Base-by-base conservation (phyloP, 2,329 filamentous ascomycete genomes). In the Scedosporium boydii region DNA sequence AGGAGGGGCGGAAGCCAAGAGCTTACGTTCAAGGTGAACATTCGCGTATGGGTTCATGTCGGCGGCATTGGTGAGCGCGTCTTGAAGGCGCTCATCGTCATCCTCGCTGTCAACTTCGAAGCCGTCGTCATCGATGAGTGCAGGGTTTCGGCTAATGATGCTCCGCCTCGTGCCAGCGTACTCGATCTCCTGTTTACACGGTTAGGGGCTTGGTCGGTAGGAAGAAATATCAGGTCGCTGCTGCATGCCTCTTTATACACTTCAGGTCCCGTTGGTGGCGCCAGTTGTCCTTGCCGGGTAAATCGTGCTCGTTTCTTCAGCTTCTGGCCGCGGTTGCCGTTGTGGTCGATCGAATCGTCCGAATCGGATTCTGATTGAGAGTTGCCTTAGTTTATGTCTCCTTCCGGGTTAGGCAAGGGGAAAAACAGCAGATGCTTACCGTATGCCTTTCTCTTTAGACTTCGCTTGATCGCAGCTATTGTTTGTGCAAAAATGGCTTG, bases 291-390 rank as follows among this genome's bases (percentile, higher is more conserved):
- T 69, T 86, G 81, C 68, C 84, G 87, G 56, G 89, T 83, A 70
- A 90, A 90, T 67, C 85, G 82, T 55, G 90, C 87, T 68, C 85
- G 83, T 73, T 86, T 89, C 78, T 92, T 90, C 56, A 93, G 79
- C 72, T 93, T 93, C 74, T 91, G 85, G 65, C 88, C 89, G 70
- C 89, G 87, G 73, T 92, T 92, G 63, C 86, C 88, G 68, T 83
- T 83, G 68, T 83, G 80, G 64, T 87, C 82, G 68, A 91, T 86
- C 62, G 85, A 83, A 64, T 87, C 86, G 73, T 93, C 90, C 63
- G 88, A 90, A 58, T 93, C 90, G 68, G 87, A 90, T 65, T 91
- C 90, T 92, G 74, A 46, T 63, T 61, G 56, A 26, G 34, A 18
- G 42, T 14, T n/a, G 18, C 23, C 6, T 41, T 56, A 59, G 44